A percentile compares a stretch with the other conserved stretches of the same genome.
phyloP scores from a whole-genome alignment of 805 yeast genomes.

The Priceomyces castillae region DNA sequence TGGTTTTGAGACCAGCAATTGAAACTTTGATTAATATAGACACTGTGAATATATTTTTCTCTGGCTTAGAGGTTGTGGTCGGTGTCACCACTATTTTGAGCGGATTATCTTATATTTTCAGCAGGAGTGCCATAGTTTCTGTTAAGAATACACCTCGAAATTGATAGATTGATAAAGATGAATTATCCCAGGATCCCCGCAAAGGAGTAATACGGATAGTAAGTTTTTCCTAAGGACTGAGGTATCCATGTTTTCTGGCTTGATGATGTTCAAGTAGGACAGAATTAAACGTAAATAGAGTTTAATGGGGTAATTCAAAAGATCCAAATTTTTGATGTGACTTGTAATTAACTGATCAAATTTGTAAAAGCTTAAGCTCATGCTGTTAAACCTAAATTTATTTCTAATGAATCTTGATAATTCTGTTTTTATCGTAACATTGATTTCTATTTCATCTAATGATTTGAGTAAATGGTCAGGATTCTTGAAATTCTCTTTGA shows the following conservation, averaged over 20 bases:
- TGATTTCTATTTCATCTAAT: not conserved
- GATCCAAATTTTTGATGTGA: not conserved
- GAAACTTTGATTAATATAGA: constrained; percentile 18
- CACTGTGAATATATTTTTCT: constrained; percentile 12
- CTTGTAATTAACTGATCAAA: not conserved
- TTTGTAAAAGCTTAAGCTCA: not conserved
- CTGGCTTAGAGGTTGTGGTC: constrained; percentile 27
- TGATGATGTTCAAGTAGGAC: not conserved
- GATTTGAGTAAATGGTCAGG: not conserved
- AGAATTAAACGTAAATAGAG: constrained; percentile 5
- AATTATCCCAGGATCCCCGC: constrained; percentile 13
- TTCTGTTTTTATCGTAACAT: constrained; percentile 4
- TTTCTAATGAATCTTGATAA: constrained; percentile 1
- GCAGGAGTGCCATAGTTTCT: constrained; percentile 63
- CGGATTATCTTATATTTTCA: constrained; percentile 73
- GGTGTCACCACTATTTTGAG: constrained; percentile 68
- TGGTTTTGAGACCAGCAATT: constrained; percentile 34
- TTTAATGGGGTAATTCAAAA: constrained; percentile 2
- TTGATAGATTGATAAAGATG: constrained; percentile 7
- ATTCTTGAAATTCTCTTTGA: constrained; percentile 1
- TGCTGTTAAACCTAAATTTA: not conserved
- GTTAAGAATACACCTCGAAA: constrained; percentile 24
- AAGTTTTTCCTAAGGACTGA: constrained; percentile 8
- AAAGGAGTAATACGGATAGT: constrained; percentile 17
- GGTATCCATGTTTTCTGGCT: not conserved